Base-by-base conservation (phyloP, 345 rosid species). In the Syzygium oleosum region DNA sequence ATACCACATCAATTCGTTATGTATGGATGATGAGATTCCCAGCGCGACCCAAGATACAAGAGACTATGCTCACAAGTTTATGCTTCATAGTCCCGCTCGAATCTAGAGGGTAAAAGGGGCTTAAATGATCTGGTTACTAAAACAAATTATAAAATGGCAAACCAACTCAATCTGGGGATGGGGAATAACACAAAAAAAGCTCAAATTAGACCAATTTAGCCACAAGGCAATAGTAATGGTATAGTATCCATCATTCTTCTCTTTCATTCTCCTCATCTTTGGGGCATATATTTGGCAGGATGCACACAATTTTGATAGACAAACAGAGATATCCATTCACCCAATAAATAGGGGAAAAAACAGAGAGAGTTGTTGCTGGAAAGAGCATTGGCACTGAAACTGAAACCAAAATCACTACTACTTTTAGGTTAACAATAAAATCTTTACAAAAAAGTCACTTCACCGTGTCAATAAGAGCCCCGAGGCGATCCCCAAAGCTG, bases 401-500 rank as follows among this genome's bases (percentile, higher is more conserved):
- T 73, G 49, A 73, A 73, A 73, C 83, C 83, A 73, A 73, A 9
- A 73, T 3, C 49, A 23, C 4, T 73, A 49, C 83, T 38, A 38
- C 83, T 73, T 73, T 34, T 73, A 73, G 83, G 49, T 73, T 38
- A 27, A 49, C 83, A 10, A 73, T 12, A 38, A 73, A 73, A 84
- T 34, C 11, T 84, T 56, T 25, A 21, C 29, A 84, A 29, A 29
- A 51, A 21, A 86, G 88, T 41, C 4, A 87, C 68, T 83, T 91
- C 89, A 96, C 99, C 12, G 99, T 98, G 92, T 98, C 98, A 93
- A 96, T 91, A 46, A 98, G 96, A 86, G 98, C 98, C 85, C 99
- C 99, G 86, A 98, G 94, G 86, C 99, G 99, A 93, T 98, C 98
- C 87, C 99, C 99, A 89, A 96, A 95, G 91, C 99, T 96, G 88